These are phyloP conservation scores for Backusella parvicylindrica DNA, from an alignment of 192 early-diverging fungal species.

Conservation along the genomic window DNA sequence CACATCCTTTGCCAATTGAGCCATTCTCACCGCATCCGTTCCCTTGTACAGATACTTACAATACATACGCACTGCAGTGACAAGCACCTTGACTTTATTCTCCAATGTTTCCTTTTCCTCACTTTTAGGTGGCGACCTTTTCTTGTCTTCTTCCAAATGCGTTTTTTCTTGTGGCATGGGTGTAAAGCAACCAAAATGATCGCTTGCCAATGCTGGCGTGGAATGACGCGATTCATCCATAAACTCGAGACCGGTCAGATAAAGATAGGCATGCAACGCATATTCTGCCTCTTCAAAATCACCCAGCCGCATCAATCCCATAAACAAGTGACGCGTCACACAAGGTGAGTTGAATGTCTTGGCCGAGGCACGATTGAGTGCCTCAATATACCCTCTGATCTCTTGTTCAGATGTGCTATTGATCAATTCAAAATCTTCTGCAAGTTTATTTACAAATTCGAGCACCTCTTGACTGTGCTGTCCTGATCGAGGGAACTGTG, in stretches of 20 bases:
- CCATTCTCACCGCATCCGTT: slow-evolving; percentile 17
- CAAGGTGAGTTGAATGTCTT: slow-evolving; percentile 72
- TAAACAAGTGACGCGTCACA: slow-evolving; percentile 59
- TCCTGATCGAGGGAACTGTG: slow-evolving; percentile 59
- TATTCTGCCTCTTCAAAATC: slow-evolving; percentile 73
- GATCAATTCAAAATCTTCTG: slow-evolving; percentile 55
- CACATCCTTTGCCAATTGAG: slow-evolving; percentile 22
- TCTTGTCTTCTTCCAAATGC: background rate
- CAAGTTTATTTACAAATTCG: slow-evolving; percentile 58
- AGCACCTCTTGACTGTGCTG: slow-evolving; percentile 52
- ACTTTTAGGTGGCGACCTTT: background rate
- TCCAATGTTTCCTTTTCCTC: slow-evolving; percentile 21
- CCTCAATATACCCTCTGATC: slow-evolving; percentile 53
- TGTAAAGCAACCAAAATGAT: slow-evolving; percentile 1
- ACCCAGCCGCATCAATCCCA: slow-evolving; percentile 51
- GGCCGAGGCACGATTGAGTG: slow-evolving; percentile 55
- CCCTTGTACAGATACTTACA: slow-evolving; percentile 30
- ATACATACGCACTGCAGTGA: slow-evolving; percentile 44
- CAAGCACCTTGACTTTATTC: slow-evolving; percentile 19
- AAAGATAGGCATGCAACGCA: slow-evolving; percentile 60
- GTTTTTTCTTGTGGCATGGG: background rate
- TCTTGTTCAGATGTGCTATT: slow-evolving; percentile 45
- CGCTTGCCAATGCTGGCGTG: slow-evolving; percentile 3
- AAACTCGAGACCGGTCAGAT: slow-evolving; percentile 40
- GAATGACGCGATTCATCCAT: slow-evolving; percentile 5